Conservation (phyloP, 2,329 filamentous ascomycete species). For the Polytolypa hystricis region DNA sequence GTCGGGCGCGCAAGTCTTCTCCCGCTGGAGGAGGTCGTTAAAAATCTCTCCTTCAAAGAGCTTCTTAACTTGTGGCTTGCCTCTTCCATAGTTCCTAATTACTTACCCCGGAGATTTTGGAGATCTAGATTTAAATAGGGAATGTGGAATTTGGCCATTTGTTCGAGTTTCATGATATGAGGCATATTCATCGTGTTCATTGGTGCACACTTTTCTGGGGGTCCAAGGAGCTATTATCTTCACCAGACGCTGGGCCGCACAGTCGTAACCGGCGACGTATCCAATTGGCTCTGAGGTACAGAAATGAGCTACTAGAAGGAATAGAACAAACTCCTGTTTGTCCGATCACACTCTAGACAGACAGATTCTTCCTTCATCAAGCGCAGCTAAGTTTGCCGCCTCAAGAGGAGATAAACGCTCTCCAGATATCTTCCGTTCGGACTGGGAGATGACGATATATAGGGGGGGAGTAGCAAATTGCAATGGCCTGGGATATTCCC, state of each 20-base stretch:
- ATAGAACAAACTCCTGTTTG: neutral
- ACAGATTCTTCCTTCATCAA: neutral
- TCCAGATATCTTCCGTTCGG: neutral
- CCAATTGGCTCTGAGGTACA: neutral
- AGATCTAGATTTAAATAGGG: slow-evolving; percentile 1
- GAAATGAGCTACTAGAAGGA: neutral
- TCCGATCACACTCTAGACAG: neutral
- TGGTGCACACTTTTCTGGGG: slow-evolving; percentile 1
- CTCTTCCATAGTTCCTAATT: neutral
- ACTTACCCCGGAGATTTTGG: neutral
- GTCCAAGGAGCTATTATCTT: neutral
- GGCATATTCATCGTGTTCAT: neutral
- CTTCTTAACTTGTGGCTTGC: slow-evolving; percentile 1
- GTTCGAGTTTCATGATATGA: neutral
- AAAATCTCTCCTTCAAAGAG: neutral
- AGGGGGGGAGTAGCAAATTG: neutral
- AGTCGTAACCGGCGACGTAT: neutral
- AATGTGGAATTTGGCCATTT: slow-evolving; percentile 2
- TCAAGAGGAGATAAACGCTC: neutral
- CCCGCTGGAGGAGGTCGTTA: neutral
- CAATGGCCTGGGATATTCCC: neutral
- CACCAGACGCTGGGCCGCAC: neutral
- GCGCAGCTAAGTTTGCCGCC: neutral
- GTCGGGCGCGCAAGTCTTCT: neutral
- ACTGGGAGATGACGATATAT: neutral